These are phyloP conservation scores for Turnera subulata DNA, from an alignment of 345 rosid species.

Conservation along the genomic window DNA sequence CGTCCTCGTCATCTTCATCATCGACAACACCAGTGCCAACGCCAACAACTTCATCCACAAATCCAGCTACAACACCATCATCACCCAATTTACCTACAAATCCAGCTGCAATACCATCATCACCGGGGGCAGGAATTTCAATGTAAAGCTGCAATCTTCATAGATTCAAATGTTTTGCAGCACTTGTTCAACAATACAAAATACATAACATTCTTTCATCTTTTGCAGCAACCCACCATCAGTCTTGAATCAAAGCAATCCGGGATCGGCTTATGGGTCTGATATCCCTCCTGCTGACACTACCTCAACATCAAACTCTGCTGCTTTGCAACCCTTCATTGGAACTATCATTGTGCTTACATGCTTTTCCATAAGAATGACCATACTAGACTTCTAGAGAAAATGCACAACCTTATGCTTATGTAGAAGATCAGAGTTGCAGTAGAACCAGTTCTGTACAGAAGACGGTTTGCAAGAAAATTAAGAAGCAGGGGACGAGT, in stretches of 20 bases:
- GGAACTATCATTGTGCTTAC: constrained; percentile 24
- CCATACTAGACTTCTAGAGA: constrained; percentile 20
- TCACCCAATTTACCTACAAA: constrained; percentile 22
- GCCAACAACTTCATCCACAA: constrained; percentile 24
- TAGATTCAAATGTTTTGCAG: neutral
- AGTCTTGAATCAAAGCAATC: constrained; percentile 43
- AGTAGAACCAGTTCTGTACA: constrained; percentile 7
- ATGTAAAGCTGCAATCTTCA: constrained; percentile 31
- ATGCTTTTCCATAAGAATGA: constrained; percentile 22
- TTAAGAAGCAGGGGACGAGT: constrained; percentile 10
- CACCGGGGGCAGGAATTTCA: constrained; percentile 35
- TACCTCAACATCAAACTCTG: constrained; percentile 34
- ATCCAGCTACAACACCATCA: constrained; percentile 26
- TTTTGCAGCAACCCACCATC: constrained; percentile 42
- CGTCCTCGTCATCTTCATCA: constrained; percentile 43
- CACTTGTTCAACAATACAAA: neutral
- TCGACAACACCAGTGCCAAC: constrained; percentile 40
- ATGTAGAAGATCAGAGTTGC: constrained; percentile 8
- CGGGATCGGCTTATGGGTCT: constrained; percentile 35
- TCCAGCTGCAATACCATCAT: constrained; percentile 25
- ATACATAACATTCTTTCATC: neutral
- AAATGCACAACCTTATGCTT: constrained; percentile 14
- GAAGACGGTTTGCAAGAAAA: neutral
- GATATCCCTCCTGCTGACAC: constrained; percentile 33
- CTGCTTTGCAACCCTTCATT: constrained; percentile 21